phyloP scores from a whole-genome alignment of 129 eudicot genomes.

The Saussurea involucrata region DNA sequence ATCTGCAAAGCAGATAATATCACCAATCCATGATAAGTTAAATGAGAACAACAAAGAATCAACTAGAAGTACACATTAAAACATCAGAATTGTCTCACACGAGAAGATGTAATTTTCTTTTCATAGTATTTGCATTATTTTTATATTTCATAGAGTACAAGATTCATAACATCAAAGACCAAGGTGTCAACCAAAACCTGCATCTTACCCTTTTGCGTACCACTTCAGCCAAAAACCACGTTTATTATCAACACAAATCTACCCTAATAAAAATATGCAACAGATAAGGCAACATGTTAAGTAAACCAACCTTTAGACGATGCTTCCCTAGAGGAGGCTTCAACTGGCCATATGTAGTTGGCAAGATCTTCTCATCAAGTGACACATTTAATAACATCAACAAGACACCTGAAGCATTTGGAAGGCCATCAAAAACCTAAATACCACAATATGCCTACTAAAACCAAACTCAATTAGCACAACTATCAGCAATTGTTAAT shows the following conservation, averaged over 20 bases:
- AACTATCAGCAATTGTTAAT: neutral
- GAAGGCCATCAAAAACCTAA: neutral
- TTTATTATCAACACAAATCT: neutral
- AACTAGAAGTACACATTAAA: neutral
- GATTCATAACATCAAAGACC: neutral
- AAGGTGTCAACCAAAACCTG: neutral
- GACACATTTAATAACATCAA: slow-evolving; percentile 61
- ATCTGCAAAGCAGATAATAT: slow-evolving; percentile 44
- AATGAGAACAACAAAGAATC: neutral
- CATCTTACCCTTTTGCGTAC: neutral
- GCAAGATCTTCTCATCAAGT: slow-evolving; percentile 74
- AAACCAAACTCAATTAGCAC: slow-evolving; percentile 4
- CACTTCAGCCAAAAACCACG: neutral
- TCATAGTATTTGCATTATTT: neutral
- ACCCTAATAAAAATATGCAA: neutral
- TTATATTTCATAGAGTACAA: neutral
- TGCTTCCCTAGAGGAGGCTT: slow-evolving; percentile 93
- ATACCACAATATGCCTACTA: neutral
- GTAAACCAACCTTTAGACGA: slow-evolving; percentile 72
- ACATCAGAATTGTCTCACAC: neutral
- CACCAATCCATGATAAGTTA: neutral
- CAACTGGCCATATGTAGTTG: slow-evolving; percentile 82
- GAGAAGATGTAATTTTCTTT: neutral
- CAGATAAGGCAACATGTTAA: neutral
- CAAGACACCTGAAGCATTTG: slow-evolving; percentile 52